A percentile compares a stretch with the other conserved stretches of the same genome.
Evolutionary conservation across 23 red algal species (phyloP).

Genomic region (Pyropia haitanensis): DNA sequence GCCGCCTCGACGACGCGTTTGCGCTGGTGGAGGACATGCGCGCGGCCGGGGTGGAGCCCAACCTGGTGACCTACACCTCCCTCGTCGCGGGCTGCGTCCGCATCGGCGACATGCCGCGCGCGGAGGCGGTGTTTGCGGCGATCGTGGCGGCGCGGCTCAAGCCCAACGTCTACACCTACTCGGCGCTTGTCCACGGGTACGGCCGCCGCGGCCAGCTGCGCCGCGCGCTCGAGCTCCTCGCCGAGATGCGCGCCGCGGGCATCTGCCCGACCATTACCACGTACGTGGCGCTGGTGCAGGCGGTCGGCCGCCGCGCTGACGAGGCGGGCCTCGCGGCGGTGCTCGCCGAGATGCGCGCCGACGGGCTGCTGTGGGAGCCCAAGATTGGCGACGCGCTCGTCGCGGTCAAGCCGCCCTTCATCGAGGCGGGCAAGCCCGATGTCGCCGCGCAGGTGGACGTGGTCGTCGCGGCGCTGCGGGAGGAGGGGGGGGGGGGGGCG

Average conservation of each 20-base stretch:
- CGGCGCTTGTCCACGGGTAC: constrained; percentile 42
- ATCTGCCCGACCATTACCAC: constrained; percentile 29
- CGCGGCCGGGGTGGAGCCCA: constrained; percentile 21
- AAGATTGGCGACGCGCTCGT: no score
- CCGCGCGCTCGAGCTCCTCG: constrained; percentile 15
- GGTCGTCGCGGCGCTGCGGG: no score
- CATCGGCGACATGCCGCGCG: constrained; percentile 21
- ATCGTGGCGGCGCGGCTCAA: constrained; percentile 17
- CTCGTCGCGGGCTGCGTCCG: constrained; percentile 35
- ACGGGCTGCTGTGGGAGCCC: no score
- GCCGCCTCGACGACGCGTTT: constrained; percentile 23
- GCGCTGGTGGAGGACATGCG: constrained; percentile 35
- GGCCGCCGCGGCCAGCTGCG: constrained; percentile 24
- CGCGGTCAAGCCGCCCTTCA: no score
- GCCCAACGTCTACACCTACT: constrained; percentile 76
- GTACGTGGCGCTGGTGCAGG: constrained; percentile 38
- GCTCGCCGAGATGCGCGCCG: no score
- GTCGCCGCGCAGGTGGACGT: no score
- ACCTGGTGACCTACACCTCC: constrained; percentile 51
- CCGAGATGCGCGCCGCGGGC: constrained; percentile 22
- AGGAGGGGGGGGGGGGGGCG: no score
- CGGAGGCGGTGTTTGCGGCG: constrained; percentile 12
- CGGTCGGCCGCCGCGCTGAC: constrained; percentile 1
- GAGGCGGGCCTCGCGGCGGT: not conserved
- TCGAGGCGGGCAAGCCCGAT: no score